Percentiles rank a stretch among this genome's conserved stretches.
Evolutionary conservation across 164 flowering plant genomes (phyloP).

Genomic region (Pachysandra terminalis): DNA sequence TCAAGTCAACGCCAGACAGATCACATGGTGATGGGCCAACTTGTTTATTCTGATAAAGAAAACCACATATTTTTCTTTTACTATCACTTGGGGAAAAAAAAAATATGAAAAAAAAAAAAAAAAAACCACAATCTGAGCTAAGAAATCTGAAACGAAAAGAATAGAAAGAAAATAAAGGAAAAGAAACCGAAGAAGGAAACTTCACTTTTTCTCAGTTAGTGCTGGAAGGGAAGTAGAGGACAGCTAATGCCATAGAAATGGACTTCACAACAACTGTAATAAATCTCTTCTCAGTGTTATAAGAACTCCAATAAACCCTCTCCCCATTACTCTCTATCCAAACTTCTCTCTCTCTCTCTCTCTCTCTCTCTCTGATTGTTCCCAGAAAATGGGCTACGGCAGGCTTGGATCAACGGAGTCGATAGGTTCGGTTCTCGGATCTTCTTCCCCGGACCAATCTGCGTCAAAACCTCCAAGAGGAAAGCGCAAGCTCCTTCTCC

Average conservation of each 20-base stretch:
- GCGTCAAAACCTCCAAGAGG: constrained; percentile 3
- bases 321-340: constrained; percentile 1
- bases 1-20: too few relatives aligned
- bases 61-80: too few relatives aligned
- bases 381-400: constrained; percentile 47
- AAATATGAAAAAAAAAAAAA: too few relatives aligned
- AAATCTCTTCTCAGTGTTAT: neutral
- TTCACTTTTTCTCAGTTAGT: too few relatives aligned
- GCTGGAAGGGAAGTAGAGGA: constrained; percentile 25
- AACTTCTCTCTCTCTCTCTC: constrained; percentile 2
- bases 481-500: constrained; percentile 25
- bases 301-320: neutral
- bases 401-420: constrained; percentile 43
- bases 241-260: constrained; percentile 30
- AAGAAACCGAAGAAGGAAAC: too few relatives aligned
- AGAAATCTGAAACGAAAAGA: too few relatives aligned
- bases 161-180: too few relatives aligned
- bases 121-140: too few relatives aligned
- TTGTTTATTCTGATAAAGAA: too few relatives aligned
- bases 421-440: constrained; percentile 6
- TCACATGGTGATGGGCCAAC: too few relatives aligned
- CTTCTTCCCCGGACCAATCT: constrained; percentile 3
- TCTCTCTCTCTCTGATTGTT: neutral
- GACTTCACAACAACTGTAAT: constrained; percentile 41
- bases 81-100: too few relatives aligned